Conservation (phyloP, 2,329 filamentous ascomycete species). For the Proliferodiscus dingleyae region DNA sequence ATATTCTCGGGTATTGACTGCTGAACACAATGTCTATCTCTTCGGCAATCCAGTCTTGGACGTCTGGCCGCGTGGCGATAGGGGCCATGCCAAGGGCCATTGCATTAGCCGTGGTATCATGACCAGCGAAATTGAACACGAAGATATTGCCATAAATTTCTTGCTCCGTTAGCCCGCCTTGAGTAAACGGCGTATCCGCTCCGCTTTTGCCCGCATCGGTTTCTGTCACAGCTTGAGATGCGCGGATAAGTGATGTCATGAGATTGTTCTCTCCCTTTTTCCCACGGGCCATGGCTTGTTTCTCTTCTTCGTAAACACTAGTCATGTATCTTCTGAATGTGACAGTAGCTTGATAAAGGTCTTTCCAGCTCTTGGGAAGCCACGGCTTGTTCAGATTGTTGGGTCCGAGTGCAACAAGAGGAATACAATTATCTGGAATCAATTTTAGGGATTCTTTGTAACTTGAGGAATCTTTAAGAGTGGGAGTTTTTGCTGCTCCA, state of each 20-base stretch:
- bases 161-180: constrained; percentile 31
- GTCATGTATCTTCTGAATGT: constrained; percentile 8
- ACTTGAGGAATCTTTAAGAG: constrained; percentile 11
- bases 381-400: no score
- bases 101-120: constrained; percentile 30
- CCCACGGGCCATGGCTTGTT: constrained; percentile 17
- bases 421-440: constrained; percentile 3
- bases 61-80: constrained; percentile 19
- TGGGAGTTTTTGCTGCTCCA: constrained; percentile 1
- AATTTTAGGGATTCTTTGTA: constrained; percentile 8
- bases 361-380: no score
- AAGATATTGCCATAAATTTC: constrained; percentile 33
- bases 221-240: constrained; percentile 14
- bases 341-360: neutral
- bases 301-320: constrained; percentile 11
- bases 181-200: no score
- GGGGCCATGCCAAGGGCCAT: constrained; percentile 24
- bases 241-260: constrained; percentile 30
- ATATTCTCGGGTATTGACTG: constrained; percentile 11
- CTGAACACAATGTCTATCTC: constrained; percentile 24
- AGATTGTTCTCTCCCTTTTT: constrained; percentile 27
- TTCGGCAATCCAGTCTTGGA: constrained; percentile 21
- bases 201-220: constrained; percentile 19
- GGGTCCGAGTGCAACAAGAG: no score
- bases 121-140: constrained; percentile 29